These are phyloP conservation scores for Phytophthora aleatoria DNA, from an alignment of 352 stramenopile genomes.

Conservation along the genomic window DNA sequence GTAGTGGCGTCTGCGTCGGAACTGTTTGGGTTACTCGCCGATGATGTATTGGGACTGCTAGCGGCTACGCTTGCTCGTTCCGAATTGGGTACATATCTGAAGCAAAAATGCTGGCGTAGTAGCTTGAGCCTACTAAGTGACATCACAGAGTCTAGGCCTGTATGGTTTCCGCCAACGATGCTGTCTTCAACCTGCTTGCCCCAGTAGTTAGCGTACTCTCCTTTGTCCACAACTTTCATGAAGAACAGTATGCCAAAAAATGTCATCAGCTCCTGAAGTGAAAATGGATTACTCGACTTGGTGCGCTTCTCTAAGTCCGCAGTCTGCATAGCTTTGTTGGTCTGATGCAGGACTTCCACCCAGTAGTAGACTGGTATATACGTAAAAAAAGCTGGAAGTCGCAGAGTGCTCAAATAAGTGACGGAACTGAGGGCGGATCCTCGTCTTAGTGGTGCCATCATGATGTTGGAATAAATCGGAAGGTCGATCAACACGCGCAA, in stretches of 20 bases:
- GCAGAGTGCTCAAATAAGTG: conserved; percentile 30
- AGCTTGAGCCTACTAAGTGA: background rate
- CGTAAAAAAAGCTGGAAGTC: conserved; percentile 29
- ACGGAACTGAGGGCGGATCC: conserved; percentile 8
- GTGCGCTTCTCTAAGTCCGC: background rate
- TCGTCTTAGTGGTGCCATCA: conserved; percentile 14
- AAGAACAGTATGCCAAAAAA: conserved; percentile 41
- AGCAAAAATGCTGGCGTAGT: conserved; percentile 10
- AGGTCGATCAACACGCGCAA: conserved; percentile 7
- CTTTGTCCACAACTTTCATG: conserved; percentile 30
- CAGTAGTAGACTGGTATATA: conserved; percentile 37
- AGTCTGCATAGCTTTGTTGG: conserved; percentile 16
- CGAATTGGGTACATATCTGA: background rate
- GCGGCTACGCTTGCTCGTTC: too few relatives aligned
- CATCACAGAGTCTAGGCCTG: background rate
- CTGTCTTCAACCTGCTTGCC: conserved; percentile 24
- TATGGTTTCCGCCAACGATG: background rate
- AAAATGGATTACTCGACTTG: background rate
- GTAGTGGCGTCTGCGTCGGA: too few relatives aligned
- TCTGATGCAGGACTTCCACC: conserved; percentile 33
- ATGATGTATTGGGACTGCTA: too few relatives aligned
- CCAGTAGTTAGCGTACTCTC: conserved; percentile 38
- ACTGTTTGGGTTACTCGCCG: too few relatives aligned
- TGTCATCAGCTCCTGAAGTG: conserved; percentile 33
- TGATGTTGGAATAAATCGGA: conserved; percentile 3